These are phyloP conservation scores for Plasmodium relictum DNA, from an alignment of 169 alveolate genomes.

Conservation along the genomic window DNA sequence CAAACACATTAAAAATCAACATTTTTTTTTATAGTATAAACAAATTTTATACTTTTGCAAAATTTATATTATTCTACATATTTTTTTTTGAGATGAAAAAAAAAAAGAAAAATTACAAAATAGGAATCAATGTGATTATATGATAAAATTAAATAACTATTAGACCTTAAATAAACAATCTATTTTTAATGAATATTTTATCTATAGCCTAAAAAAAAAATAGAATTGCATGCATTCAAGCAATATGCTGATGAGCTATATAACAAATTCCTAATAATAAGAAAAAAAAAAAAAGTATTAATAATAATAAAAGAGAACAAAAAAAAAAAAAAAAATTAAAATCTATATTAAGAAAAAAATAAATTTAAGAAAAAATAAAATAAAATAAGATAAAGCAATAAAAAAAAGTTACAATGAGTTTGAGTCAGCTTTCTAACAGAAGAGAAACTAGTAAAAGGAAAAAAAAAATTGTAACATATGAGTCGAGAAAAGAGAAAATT, in stretches of 20 bases:
- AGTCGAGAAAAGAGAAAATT: slow-evolving; percentile 15
- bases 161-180: not conserved
- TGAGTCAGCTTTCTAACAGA: not conserved
- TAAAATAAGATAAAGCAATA: not conserved
- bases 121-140: not conserved
- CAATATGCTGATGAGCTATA: not conserved
- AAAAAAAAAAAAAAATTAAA: not conserved
- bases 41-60: not conserved
- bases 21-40: not conserved
- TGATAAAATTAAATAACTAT: no score
- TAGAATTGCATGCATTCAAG: not conserved
- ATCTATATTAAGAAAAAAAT: not conserved
- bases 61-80: not conserved
- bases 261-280: not conserved
- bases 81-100: not conserved
- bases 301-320: not conserved
- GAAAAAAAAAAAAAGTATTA: not conserved
- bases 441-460: not conserved
- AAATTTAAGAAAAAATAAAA: slow-evolving; percentile 2
- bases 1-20: not conserved
- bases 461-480: not conserved
- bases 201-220: not conserved
- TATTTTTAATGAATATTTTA: not conserved
- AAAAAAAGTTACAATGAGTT: not conserved
- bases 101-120: not conserved